Percentiles rank a stretch among this genome's conserved stretches.
Evolutionary conservation across 306 rosid genomes (phyloP).

Genomic region (Quercus alba): DNA sequence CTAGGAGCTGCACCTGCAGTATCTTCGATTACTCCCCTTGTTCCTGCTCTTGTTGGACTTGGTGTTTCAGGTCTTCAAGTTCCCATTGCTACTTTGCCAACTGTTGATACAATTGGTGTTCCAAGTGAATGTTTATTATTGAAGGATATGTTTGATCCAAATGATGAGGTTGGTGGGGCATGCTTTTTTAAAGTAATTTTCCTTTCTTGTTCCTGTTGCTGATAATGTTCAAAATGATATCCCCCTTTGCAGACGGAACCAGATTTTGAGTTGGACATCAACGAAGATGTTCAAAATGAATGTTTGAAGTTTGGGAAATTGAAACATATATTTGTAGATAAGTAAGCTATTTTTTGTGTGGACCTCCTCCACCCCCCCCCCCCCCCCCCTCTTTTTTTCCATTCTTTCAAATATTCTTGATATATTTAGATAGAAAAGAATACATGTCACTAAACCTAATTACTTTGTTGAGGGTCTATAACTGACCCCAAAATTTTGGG

Average conservation of each 20-base stretch:
- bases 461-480: background rate
- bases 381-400: background rate
- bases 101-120: constrained; percentile 66
- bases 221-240: constrained; percentile 6
- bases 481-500: background rate
- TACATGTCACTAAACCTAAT: no score
- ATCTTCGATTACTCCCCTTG: constrained; percentile 44
- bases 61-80: constrained; percentile 59
- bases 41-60: constrained; percentile 53
- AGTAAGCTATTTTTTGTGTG: constrained; percentile 50
- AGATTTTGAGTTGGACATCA: constrained; percentile 77
- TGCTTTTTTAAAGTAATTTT: background rate
- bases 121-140: constrained; percentile 88
- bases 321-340: constrained; percentile 72
- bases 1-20: constrained; percentile 33
- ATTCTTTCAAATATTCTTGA: no score
- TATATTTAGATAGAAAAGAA: no score
- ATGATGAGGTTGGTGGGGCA: constrained; percentile 59
- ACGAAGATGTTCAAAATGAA: constrained; percentile 91
- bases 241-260: constrained; percentile 66
- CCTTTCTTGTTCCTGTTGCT: background rate
- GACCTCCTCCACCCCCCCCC: background rate
- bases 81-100: constrained; percentile 39
- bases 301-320: constrained; percentile 79
- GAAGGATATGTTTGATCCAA: constrained; percentile 93